Base-by-base conservation (phyloP, 1,139 yeast species). In the Hyphopichia fennica region DNA sequence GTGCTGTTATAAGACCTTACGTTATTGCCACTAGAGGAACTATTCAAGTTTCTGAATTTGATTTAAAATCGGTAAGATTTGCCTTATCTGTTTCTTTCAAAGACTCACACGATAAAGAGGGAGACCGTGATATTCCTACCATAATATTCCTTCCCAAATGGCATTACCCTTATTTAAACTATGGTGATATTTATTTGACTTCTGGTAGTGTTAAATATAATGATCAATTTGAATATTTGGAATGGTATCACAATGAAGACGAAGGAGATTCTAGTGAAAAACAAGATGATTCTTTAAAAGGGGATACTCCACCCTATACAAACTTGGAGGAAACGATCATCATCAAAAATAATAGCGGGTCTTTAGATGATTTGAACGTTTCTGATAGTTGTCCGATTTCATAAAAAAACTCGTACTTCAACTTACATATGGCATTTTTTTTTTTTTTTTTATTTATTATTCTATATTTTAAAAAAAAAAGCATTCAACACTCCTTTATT, bases 1-100 rank as follows among this genome's bases (percentile, higher is more conserved):
- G 76, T 43, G 88, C 96, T 0, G 75, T 85, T 2, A 67, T 87
- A 18, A 71, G 96, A 39, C 96, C 96, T 1, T 87, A 74, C 51
- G 81, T 87, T 1, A 60, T 80, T 3, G 78, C 83, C 3, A 72
- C 83, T 0, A 67, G 68, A 37, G 96, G 96, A 1, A 64, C 67
- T 13, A 60, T 75, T 4, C 58, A 62, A 19, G 58, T 59, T 1
- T 75, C 83, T 11, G 81, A 75, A 41, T 87, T 87, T 56, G 81
- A 83, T 48, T 50, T 84, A 44, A 62, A 63, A 38, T 56, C 63
- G 1, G 65, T 65, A n/a, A 63, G 61, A 32, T 87, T 79, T 53
- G 57, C 65, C 0, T 62, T 87, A 40, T 71, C 74, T 5, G 57
- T 87, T 20, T 51, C 61, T 1, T 35, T 70, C 16, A 27, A 33